These are phyloP conservation scores for Microcos paniculata DNA, from an alignment of 345 rosid species.

Conservation along the genomic window DNA sequence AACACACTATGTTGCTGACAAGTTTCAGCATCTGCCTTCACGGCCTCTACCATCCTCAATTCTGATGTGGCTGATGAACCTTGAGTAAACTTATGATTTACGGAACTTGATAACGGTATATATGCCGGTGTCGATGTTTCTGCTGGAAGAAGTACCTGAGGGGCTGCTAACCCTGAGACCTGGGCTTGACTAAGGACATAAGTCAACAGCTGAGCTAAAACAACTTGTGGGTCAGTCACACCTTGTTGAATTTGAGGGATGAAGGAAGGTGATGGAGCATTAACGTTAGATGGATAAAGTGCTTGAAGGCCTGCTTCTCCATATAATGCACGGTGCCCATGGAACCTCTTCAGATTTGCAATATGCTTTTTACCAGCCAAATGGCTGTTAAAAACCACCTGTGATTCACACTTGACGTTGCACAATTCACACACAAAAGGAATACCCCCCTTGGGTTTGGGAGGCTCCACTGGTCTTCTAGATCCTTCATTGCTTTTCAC, in stretches of 20 bases:
- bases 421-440: conserved; percentile 41
- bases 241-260: conserved; percentile 33
- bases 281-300: conserved; percentile 28
- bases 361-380: conserved; percentile 42
- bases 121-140: conserved; percentile 6
- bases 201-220: conserved; percentile 41
- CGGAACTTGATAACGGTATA: background rate
- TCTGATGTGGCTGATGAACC: conserved; percentile 7
- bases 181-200: conserved; percentile 35
- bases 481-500: conserved; percentile 27
- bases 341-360: conserved; percentile 32
- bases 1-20: background rate
- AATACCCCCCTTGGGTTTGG: conserved; percentile 26
- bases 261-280: conserved; percentile 23
- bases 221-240: conserved; percentile 40
- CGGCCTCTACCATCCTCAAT: background rate
- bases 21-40: conserved; percentile 2
- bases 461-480: conserved; percentile 27
- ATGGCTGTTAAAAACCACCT: conserved; percentile 37
- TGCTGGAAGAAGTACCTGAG: background rate
- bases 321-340: conserved; percentile 26
- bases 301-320: conserved; percentile 36
- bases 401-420: conserved; percentile 38
- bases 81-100: background rate
- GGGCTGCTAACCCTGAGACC: conserved; percentile 15